Base-by-base conservation (phyloP, 305 asterid species). In the Salvia sclarea region DNA sequence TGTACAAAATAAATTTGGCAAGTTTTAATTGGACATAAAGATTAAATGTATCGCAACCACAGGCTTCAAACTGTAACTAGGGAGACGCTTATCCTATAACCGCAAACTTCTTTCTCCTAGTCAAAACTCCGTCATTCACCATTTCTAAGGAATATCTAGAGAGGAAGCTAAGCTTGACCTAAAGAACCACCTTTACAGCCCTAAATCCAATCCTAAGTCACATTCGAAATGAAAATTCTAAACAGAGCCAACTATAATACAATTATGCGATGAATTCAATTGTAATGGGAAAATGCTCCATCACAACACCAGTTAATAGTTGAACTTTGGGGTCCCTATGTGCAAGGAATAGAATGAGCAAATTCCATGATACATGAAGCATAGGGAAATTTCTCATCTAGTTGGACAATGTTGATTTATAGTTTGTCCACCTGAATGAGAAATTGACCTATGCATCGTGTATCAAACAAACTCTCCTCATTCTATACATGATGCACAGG, bases 391-490 rank as follows among this genome's bases (percentile, higher is more conserved):
- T 21, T 21, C 66, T 40, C 52, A 61, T 61, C 21, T 14, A 41
- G 17, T 21, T 6, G 53, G 53, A 47, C 12, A 47, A 47, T 14
- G 24, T 47, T 47, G 5, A 20, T 31, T 6, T 55, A 35, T 33
- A 61, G 67, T 33, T 33, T 47, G 48, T 49, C 8, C 11, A n/a
- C 33, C 13, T 20, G 24, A 48, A 65, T 65, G 35, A 48, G 70
- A 48, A 64, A 49, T 21, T 33, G 70, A 31, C 33, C 10, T 10
- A 64, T 49, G 21, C 21, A 44, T 44, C 20, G 6, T n/a, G 48
- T 1, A 17, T 22, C 12, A 11, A 43, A 1, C 18, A 8, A 37
- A 37, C 18, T 31, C 10, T 28, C 25, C 45, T 10, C 40, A 35
- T 35, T 6, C 21, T 4, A 16, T 31, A 1, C 52, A 18, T 12